Evolutionary conservation across 306 rosid species (phyloP), one percentile per base, ranked within the genome.

Genomic region (Pyrus communis): DNA sequence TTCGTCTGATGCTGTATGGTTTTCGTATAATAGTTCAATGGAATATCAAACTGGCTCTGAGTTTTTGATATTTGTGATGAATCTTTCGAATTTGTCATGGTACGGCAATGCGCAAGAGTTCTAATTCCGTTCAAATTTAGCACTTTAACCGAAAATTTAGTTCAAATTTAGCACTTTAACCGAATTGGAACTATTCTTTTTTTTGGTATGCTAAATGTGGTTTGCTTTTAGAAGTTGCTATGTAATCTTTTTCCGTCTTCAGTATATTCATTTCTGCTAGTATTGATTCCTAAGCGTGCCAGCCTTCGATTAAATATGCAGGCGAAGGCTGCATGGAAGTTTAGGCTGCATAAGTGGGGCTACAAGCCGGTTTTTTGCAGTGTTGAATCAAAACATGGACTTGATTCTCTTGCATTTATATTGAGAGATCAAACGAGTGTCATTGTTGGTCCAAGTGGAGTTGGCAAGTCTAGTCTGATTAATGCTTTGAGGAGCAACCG

Each of bases 401-500:
- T 95, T 15, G 97, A 90, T 78, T 81, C 87, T 45, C 93, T 92
- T 59, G 96, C 92, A 4, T 95, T 73, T 82, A 81, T 88, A 74
- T 81, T 95, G 85, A 84, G 88, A 76, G 92, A 88, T 87, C 96
- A 88, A 75, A 95, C 96, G 14, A 89, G 93, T 11, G 96, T 95
- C 46, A 27, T 90, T 68, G 98, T 90, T 65, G 98, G 98, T 42
- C 98, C 98, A 69, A 92, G 97, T 79, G 97, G 98, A 74, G 97
- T 92, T 79, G 96, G 98, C 77, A 95, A 95, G 85, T 92, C 98
- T 71, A 95, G 98, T 82, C 81, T 95, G 88, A 95, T 95, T 78
- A 95, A 92, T 79, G 88, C 96, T 61, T 86, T 95, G 63, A 89
- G 98, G 82, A 83, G 72, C 84, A 86, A 83, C 51, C 77, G 79